Base-by-base conservation (phyloP, 2,329 filamentous ascomycete species). In the Amylocarpus encephaloides region DNA sequence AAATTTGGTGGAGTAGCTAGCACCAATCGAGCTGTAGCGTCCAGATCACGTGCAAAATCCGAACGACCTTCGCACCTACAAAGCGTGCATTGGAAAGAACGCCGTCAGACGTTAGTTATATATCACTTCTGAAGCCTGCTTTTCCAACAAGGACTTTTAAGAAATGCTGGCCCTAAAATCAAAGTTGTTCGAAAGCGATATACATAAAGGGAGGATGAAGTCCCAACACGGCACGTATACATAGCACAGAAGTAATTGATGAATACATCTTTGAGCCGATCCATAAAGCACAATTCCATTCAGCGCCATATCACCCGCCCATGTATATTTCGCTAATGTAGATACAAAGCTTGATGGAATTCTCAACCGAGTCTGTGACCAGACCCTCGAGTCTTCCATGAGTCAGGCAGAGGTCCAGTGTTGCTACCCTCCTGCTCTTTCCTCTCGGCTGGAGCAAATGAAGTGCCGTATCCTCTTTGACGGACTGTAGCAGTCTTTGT, bases 401-500 rank as follows among this genome's bases (percentile, higher is more conserved):
- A 48, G 16, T 48, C 46, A 7, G 46, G 46, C 16, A 48, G 42
- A 16, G 46, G 46, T 5, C 46, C 46, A 43, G 26, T 34, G 12
- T 29, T 29, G 5, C 26, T 33, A 33, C 43, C 43, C 9, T 33
- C 15, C 15, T 12, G 3, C 39, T 50, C 46, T 29, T 42, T 13
- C 12, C 38, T 10, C 30, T 50, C 34, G 51, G 64, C 52, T 49
- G 71, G 64, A 49, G 75, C 70, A 56, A 80, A 71, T 3, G 81
- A 79, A 1, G 82, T 84, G 3, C 88, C 87, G 60, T 81, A 86
- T 0, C 70, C 66, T 48, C 80, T 79, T 43, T 75, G 67, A 42
- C 70, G 66, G 16, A 70, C 66, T 46, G 71, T 71, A 18, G 71
- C 72, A 22, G 60, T 65, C 48, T 52, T 62, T 3, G 70, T 76